A percentile compares a stretch with the other conserved stretches of the same genome.
phyloP scores from a whole-genome alignment of 2,329 filamentous ascomycete species.

The Xylaria arbuscula region DNA sequence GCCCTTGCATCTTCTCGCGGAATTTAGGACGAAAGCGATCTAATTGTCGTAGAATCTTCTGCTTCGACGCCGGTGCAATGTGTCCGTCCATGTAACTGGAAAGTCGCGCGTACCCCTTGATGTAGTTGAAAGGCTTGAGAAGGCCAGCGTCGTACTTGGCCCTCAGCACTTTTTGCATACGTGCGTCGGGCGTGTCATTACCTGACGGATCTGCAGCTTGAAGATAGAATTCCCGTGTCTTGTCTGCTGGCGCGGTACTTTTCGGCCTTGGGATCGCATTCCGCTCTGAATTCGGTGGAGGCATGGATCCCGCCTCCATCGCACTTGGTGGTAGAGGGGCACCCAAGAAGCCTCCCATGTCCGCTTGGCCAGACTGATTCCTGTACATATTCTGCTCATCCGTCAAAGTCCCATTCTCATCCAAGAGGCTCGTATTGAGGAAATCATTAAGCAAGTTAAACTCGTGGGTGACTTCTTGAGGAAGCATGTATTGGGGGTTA shows the following conservation, averaged over 20 bases:
- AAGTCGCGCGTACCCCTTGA: slow-evolving; percentile 91
- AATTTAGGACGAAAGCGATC: slow-evolving; percentile 96
- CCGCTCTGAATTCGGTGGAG: slow-evolving; percentile 60
- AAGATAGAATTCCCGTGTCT: slow-evolving; percentile 91
- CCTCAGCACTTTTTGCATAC: slow-evolving; percentile 92
- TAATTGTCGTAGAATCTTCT: slow-evolving; percentile 91
- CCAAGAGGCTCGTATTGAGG: slow-evolving; percentile 88
- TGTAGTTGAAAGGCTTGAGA: slow-evolving; percentile 97
- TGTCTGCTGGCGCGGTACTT: slow-evolving; percentile 73
- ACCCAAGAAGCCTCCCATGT: slow-evolving; percentile 61
- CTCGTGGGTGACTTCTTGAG: slow-evolving; percentile 92
- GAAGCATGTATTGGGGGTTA: slow-evolving; percentile 94
- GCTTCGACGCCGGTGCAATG: slow-evolving; percentile 82
- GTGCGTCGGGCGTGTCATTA: slow-evolving; percentile 85
- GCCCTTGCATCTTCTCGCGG: slow-evolving; percentile 88
- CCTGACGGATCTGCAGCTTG: slow-evolving; percentile 95
- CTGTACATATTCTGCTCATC: slow-evolving; percentile 68
- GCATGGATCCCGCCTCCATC: slow-evolving; percentile 58
- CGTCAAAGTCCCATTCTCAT: slow-evolving; percentile 79
- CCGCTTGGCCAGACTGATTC: slow-evolving; percentile 54
- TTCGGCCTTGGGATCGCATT: slow-evolving; percentile 69
- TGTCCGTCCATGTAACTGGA: slow-evolving; percentile 93
- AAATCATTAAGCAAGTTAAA: slow-evolving; percentile 98
- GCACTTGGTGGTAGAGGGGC: slow-evolving; percentile 51
- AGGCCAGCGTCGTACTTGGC: slow-evolving; percentile 97